Evolutionary conservation across 306 rosid genomes (phyloP), one percentile per base, ranked within the genome.

Genomic region (Gastrolobium villosum): DNA sequence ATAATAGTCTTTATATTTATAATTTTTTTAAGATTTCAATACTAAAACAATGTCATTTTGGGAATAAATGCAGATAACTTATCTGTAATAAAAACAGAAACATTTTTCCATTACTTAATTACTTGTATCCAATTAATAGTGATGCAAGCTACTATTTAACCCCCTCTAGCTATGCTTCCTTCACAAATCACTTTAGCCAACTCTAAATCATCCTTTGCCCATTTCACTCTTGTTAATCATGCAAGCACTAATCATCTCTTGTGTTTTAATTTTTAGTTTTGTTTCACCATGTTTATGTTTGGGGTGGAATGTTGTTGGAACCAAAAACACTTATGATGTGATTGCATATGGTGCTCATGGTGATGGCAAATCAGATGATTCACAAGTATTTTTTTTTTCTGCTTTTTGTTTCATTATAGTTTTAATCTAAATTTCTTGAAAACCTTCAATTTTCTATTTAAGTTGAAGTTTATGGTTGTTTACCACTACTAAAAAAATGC

Each of bases 261-360:
- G 7, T 30, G 0, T 80, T 64, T 64, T 80, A 28, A 43, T 80
- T 52, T n/a, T 72, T 53, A 28, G 52, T 72, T 72, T 63, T 39
- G 10, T 73, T 72, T 63, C 83, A 71, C 36, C 68, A n/a, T 41
- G 34, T 72, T 10, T 72, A 14, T 63, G 79, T 72, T 0, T 4
- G 3, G 49, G 55, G 72, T 7, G 5, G 55, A 48, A 70, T n/a
- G 6, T 43, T 10, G 15, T 43, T 10, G 15, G 0, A 63, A 71
- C 34, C 56, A 0, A 30, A 10, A 53, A 32, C 34, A 30, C 40
- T 40, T 36, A 2, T 28, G 35, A 82, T 62, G 82, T 82, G 31
- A 20, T 53, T 39, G 13, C 53, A 1, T 82, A 61, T 76, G 85
- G 85, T 32, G 85, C 82, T 76, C 5, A 32, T 8, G 82, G 82